A percentile compares a stretch with the other conserved stretches of the same genome.
phyloP scores from a whole-genome alignment of 179 eudicot species.

The Spinacia oleracea region DNA sequence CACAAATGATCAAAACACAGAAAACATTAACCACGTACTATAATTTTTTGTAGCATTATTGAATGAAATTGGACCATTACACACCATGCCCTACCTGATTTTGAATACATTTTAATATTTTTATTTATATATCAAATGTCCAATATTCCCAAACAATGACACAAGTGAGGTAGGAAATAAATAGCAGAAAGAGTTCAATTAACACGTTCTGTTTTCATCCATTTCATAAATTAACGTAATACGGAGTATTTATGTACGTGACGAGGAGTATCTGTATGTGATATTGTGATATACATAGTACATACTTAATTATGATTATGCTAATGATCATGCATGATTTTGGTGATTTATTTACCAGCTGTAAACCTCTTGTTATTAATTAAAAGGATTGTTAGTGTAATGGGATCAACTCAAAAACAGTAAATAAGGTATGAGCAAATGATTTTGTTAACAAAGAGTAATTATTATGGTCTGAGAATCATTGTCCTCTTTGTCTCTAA shows the following conservation, averaged over 20 bases:
- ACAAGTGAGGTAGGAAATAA: background rate
- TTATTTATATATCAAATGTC: background rate
- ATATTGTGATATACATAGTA: too few species aligned
- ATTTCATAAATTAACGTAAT: too few species aligned
- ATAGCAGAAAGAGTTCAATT: too few species aligned
- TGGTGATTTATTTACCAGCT: background rate
- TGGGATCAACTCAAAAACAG: background rate
- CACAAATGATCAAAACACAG: conserved; percentile 14
- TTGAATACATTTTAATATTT: background rate
- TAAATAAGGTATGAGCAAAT: conserved; percentile 10
- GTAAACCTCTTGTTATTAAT: background rate
- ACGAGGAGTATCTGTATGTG: too few species aligned
- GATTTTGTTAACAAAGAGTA: conserved; percentile 19
- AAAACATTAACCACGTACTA: conserved; percentile 10
- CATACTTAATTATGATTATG: too few species aligned
- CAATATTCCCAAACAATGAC: conserved; percentile 4
- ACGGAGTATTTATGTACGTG: too few species aligned
- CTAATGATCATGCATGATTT: background rate
- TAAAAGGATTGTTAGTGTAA: background rate
- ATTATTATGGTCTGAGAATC: conserved; percentile 19
- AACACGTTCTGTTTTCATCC: too few species aligned
- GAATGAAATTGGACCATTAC: background rate
- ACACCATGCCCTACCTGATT: background rate
- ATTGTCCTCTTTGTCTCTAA: conserved; percentile 11
- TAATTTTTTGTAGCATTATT: conserved; percentile 3